phyloP scores from a whole-genome alignment of 1,284 basidiomycete species.

The Omphalotus olearius region DNA sequence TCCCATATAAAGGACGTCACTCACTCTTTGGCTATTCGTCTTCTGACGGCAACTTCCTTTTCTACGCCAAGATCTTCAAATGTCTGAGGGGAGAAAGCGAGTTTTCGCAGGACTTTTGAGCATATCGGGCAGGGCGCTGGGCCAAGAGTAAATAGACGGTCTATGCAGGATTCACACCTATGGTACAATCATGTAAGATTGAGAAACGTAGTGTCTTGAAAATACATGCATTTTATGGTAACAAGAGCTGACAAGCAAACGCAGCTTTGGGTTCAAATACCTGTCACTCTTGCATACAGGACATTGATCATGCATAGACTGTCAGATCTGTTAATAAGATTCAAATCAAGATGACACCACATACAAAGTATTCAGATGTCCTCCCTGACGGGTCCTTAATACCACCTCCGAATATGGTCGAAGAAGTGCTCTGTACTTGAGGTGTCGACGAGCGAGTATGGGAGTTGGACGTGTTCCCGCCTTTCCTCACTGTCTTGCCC shows the following conservation, averaged over 20 bases:
- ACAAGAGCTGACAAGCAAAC: constrained; percentile 92
- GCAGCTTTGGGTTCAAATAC: constrained; percentile 92
- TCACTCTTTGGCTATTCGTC: constrained; percentile 83
- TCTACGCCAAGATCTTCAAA: constrained; percentile 97
- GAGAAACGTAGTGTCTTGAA: constrained; percentile 1
- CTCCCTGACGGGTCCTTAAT: constrained; percentile 80
- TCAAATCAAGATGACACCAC: constrained; percentile 25
- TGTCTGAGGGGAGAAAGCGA: constrained; percentile 93
- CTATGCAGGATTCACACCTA: constrained; percentile 98
- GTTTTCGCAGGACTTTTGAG: constrained; percentile 84
- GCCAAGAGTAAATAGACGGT: constrained; percentile 92
- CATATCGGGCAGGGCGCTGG: constrained; percentile 97
- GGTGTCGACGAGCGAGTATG: constrained; percentile 62
- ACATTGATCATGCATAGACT: constrained; percentile 94
- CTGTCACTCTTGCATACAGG: constrained; percentile 97
- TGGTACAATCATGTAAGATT: constrained; percentile 13
- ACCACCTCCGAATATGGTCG: constrained; percentile 70
- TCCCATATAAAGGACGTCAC: constrained; percentile 5
- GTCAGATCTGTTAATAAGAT: not conserved
- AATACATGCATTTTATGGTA: constrained; percentile 92
- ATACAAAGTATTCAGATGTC: constrained; percentile 72
- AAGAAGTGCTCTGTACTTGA: constrained; percentile 65
- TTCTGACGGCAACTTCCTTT: constrained; percentile 90
- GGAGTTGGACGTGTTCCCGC: constrained; percentile 38
- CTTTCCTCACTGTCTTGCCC: constrained; percentile 70